Evolutionary conservation across 164 flowering plant species (phyloP), one percentile per base, ranked within the genome.

Genomic region (Vitis riparia): DNA sequence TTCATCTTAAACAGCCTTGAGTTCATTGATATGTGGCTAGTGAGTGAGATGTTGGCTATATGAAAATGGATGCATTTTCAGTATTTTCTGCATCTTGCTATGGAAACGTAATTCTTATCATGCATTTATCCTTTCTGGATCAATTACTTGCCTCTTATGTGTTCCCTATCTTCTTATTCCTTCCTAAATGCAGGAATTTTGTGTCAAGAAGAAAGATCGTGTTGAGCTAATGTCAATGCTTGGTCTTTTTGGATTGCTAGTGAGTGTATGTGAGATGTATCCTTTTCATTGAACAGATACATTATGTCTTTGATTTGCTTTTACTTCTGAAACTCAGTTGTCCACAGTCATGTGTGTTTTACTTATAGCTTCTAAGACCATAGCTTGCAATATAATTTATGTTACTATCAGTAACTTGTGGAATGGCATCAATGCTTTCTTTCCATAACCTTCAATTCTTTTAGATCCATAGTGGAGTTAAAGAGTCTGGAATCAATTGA

Each of bases 151-250:
- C 44, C 44, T 37, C 44, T 37, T 37, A 37, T 37, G 0, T 5
- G 44, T 0, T 37, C 7, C 27, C 27, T 0, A 23, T 37, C 44
- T 37, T 60, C 67, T 55, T 64, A n/a, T 52, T 55, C 11, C 10
- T 67, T 37, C 11, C 13, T 62, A 55, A 51, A 6, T 83, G 75
- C 87, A 93, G 96, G 96, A 93, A 76, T 89, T 74, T 67, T 93
- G 88, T 76, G 96, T 88, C 5, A 91, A 93, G 82, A 88, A 82
- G 78, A 88, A 82, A 70, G 91, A 89, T 69, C 86, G 73, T 5
- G 79, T 88, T 76, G 98, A 93, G 85, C 87, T 89, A 9, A 64
- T 91, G 17, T 56, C 86, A 48, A 91, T 93, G 98, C 73, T 91
- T 29, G 91, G 91, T 70, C 53, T 86, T 60, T 93, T 75, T 65